Evolutionary conservation across 2,329 filamentous ascomycete species (phyloP), one percentile per base, ranked within the genome.

Genomic region (Neocucurbitaria cava): DNA sequence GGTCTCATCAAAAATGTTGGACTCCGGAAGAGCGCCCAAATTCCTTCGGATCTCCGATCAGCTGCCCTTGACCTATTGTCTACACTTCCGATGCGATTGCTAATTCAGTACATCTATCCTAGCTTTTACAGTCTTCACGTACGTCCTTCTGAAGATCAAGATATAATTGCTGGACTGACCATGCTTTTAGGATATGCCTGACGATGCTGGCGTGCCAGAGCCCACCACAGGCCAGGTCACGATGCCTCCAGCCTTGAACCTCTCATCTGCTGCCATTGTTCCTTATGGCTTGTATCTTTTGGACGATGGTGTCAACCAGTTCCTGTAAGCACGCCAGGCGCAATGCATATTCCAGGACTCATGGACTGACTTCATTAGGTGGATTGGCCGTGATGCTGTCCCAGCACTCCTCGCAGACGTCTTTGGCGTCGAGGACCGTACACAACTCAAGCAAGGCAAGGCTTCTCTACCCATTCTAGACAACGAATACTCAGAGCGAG

Each of bases 251-350:
- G 83, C 91, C 0, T 67, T 91, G 69, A 97, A 97, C 75, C 83
- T 98, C 53, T 92, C 92, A 3, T 96, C 93, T 1, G 92, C 94
- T 75, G 87, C 90, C 42, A 85, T 99, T 45, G 91, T 92, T 3
- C 86, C 92, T 0, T 96, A 96, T 71, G 95, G 95, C 24, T 81
- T 99, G 17, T 99, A 99, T 77, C 85, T 99, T 53, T 95, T 99
- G 67, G 95, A 99, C 68, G 95, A 99, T 70, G 93, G 93, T 2
- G 94, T 97, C 77, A 97, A 92, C 5, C 95, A 99, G 75, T 99
- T 99, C 83, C 79, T 99, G 51, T 66, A 58, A 46, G 64, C 60
- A 43, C 3, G 31, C 7, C 13, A 17, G 15, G 17, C 24, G 10
- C 2, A 10, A 2, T 18, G 11, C 10, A 18, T 33, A 15, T 30